Evolutionary conservation across 352 stramenopile species (phyloP), one percentile per base, ranked within the genome.

Genomic region (Elongisporangium anandrum): DNA sequence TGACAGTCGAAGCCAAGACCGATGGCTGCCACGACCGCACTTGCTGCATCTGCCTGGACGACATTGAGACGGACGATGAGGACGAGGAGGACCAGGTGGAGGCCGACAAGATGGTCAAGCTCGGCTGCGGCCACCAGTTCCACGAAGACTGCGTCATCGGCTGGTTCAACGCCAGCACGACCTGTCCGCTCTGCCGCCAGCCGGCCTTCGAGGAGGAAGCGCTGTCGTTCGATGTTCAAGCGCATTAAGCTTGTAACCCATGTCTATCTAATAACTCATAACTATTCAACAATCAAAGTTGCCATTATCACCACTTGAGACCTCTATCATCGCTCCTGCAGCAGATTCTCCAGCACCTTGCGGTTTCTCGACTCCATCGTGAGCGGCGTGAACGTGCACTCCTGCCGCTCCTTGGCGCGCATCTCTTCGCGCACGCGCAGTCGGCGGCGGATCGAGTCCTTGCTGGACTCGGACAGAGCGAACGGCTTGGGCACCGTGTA

Each of bases 401-500:
- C 72, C n/a, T 66, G 38, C 16, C 68, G 55, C 61, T 90, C 79
- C 60, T 77, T 82, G 6, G 69, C 64, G 17, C 73, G 71, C 65
- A 85, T 73, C 57, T 86, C 74, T 41, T 86, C 70, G 12, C 67
- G 61, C 16, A 79, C 60, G 29, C 77, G 73, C 3, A 82, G 54
- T 19, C 69, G 72, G 7, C 79, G 64, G 4, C 71, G 69, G 19
- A 85, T 81, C 3, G 73, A 68, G 15, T 83, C 69, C 66, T 77
- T 85, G 56, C 65, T 90, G n/a, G 74, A 57, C 53, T 75, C 66
- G 12, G 81, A 90, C 8, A 94, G 56, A 15, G 87, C 85, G 64
- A 94, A 91, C 15, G 85, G 85, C 54, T 88, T 80, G 0, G 80
- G 85, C 5, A 92, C 67, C 0, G 85, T 94, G 60, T 91, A 92